These are phyloP conservation scores for Euphorbia corollata DNA, from an alignment of 441 rosid genomes.

Conservation along the genomic window DNA sequence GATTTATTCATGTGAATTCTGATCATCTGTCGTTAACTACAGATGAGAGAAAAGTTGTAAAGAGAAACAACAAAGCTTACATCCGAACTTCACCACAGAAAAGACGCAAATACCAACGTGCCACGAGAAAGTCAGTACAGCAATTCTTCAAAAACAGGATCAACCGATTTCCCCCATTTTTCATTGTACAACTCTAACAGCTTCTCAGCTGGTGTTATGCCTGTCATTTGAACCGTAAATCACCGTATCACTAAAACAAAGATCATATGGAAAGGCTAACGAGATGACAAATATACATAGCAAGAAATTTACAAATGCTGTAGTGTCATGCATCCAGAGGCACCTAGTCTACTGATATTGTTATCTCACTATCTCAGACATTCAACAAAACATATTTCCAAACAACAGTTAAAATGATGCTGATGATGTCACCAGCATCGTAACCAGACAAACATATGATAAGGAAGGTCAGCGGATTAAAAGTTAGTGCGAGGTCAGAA, in stretches of 20 bases:
- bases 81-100: constrained; percentile 7
- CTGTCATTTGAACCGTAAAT: constrained; percentile 32
- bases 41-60: constrained; percentile 7
- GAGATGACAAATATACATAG: not conserved
- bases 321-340: not conserved
- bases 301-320: not conserved
- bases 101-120: not conserved
- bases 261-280: not conserved
- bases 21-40: not conserved
- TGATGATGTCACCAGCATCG: not conserved
- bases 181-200: constrained; percentile 80
- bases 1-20: constrained; percentile 21
- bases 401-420: not conserved
- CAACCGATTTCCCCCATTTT: constrained; percentile 80
- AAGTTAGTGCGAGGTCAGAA: not conserved
- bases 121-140: constrained; percentile 39
- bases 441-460: not conserved
- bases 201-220: constrained; percentile 89
- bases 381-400: not conserved
- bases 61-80: constrained; percentile 17
- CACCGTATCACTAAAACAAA: not conserved
- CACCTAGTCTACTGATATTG: not conserved
- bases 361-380: not conserved
- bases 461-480: not conserved
- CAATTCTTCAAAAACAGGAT: constrained; percentile 86